Evolutionary conservation across 345 rosid species (phyloP).

Genomic region (Rhodomyrtus tomentosa): DNA sequence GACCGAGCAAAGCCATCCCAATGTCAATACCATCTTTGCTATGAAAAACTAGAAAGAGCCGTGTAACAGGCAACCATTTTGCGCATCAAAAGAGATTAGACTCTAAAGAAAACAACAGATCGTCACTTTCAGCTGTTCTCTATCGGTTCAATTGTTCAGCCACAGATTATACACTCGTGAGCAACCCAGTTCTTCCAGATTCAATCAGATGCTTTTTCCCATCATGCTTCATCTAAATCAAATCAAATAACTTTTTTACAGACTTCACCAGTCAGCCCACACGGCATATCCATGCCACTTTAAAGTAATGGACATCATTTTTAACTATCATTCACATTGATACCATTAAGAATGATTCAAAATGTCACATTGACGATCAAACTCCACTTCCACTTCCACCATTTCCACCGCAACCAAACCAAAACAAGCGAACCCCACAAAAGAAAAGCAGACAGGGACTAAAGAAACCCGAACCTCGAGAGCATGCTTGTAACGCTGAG

Average conservation of each 20-base stretch:
- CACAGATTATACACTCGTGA: not conserved
- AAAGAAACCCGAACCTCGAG: slow-evolving; percentile 47
- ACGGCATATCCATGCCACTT: not conserved
- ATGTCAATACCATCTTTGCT: not conserved
- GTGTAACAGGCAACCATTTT: too few relatives aligned
- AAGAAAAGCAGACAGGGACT: not conserved
- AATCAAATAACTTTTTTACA: not conserved
- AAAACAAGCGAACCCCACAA: not conserved
- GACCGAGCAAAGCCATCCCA: not conserved
- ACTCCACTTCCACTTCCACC: not conserved
- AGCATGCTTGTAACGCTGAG: slow-evolving; percentile 85
- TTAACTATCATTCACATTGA: not conserved
- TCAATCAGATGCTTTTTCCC: not conserved
- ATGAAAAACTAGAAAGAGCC: not conserved
- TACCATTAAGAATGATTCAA: not conserved
- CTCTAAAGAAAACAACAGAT: not conserved
- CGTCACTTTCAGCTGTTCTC: not conserved
- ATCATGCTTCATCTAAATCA: not conserved
- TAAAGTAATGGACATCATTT: not conserved
- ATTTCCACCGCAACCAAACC: not conserved
- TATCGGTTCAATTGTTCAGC: not conserved
- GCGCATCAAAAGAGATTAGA: not conserved
- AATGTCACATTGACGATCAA: not conserved
- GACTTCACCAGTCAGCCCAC: not conserved
- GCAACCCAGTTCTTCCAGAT: not conserved